These are phyloP conservation scores for Verbascum thapsus DNA, from an alignment of 257 asterid species.

Conservation along the genomic window DNA sequence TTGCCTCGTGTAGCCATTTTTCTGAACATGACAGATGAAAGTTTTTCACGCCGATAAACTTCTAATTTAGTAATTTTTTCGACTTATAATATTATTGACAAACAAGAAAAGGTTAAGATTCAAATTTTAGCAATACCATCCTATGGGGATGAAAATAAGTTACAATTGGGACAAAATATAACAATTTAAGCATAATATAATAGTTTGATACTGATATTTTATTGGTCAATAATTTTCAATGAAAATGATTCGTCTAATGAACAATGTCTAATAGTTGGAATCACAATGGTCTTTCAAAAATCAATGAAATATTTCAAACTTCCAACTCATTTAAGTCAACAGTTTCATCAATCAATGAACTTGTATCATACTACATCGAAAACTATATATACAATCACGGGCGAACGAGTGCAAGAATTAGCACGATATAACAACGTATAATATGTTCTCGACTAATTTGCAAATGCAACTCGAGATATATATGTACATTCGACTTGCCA, in stretches of 20 bases:
- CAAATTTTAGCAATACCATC: too few relatives aligned
- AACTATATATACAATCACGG: too few relatives aligned
- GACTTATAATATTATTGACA: too few relatives aligned
- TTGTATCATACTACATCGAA: too few relatives aligned
- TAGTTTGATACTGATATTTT: not conserved
- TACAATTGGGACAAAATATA: too few relatives aligned
- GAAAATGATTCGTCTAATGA: constrained; percentile 7
- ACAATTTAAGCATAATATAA: too few relatives aligned
- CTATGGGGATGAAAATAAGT: too few relatives aligned
- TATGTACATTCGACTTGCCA: not conserved
- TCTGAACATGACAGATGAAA: too few relatives aligned
- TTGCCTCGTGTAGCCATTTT: too few relatives aligned
- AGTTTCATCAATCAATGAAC: constrained; percentile 1
- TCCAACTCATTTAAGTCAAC: constrained; percentile 25
- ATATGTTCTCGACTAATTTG: not conserved
- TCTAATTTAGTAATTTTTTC: too few relatives aligned
- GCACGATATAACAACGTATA: not conserved
- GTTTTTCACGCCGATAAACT: too few relatives aligned
- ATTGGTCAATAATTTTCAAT: not conserved
- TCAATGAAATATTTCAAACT: constrained; percentile 1
- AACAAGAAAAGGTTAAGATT: too few relatives aligned
- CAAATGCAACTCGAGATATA: not conserved
- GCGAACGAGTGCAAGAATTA: not conserved
- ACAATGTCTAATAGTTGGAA: constrained; percentile 26
- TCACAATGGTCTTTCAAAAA: not conserved